phyloP scores from a whole-genome alignment of 1,284 basidiomycete species.

The Naganishia sp. region DNA sequence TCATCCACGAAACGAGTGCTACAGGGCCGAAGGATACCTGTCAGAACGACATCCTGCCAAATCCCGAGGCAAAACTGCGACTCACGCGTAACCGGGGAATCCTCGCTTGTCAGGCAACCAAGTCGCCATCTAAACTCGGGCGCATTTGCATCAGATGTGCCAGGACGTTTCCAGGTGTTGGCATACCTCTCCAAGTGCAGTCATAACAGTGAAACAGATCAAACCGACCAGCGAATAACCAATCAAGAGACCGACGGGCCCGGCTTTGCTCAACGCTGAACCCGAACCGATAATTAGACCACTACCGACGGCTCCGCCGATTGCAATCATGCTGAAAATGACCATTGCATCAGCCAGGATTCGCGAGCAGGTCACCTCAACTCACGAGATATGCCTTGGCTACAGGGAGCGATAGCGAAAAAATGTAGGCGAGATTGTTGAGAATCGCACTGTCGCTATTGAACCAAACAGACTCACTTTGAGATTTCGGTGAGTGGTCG shows the following conservation, averaged over 20 bases:
- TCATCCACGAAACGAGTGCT: conserved; percentile 56
- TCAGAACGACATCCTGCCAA: no score
- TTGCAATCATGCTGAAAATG: conserved; percentile 19
- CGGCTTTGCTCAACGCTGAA: conserved; percentile 52
- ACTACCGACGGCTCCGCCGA: conserved; percentile 60
- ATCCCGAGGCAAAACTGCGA: neutral
- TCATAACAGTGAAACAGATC: conserved; percentile 36
- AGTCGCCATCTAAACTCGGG: conserved; percentile 51
- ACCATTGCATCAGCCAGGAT: neutral
- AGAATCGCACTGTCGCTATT: neutral
- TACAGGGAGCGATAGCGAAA: neutral
- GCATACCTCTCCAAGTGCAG: neutral
- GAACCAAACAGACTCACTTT: neutral
- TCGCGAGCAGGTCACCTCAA: neutral
- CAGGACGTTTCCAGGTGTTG: no score
- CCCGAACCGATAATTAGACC: conserved; percentile 73
- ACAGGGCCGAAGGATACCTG: neutral
- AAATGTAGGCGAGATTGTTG: neutral
- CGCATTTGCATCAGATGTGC: neutral
- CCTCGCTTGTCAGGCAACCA: conserved; percentile 54
- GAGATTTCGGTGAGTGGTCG: conserved; percentile 17
- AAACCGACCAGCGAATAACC: conserved; percentile 54
- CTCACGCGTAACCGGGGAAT: conserved; percentile 45
- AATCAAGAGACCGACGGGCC: conserved; percentile 56
- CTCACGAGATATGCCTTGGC: conserved; percentile 10